Base-by-base conservation (phyloP, 139 green algal genomes). In the Auxenochlorella pyrenoidosa region DNA sequence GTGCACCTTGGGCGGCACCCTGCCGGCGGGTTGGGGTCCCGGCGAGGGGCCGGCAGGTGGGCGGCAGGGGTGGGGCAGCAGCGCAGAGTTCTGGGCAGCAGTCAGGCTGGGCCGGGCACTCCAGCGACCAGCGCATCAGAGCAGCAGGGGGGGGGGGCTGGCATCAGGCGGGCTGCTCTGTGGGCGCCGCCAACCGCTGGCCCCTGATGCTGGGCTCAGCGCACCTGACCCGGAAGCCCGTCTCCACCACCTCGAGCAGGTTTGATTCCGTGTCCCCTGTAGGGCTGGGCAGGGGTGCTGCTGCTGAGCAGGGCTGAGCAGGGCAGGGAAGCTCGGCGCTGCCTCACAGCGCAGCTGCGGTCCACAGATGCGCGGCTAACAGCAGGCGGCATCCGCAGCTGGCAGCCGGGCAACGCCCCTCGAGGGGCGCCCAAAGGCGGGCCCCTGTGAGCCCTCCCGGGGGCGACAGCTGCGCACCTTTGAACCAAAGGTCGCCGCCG, bases 401-500 rank as follows among this genome's bases (percentile, higher is more conserved):
- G 60, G 22, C 21, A 68, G 60, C 60, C 60, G 47, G 47, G n/a
- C n/a, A n/a, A n/a, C n/a, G n/a, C n/a, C n/a, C n/a, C n/a, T n/a
- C n/a, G n/a, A n/a, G n/a, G n/a, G n/a, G n/a, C n/a, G n/a, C n/a
- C n/a, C n/a, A n/a, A n/a, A n/a, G n/a, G n/a, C n/a, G n/a, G n/a
- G n/a, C n/a, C n/a, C n/a, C n/a, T n/a, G n/a, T n/a, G n/a, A n/a
- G n/a, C 47, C 47, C 47, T 10, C 47, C 47, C 47, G 6, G 47
- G 73, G 24, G 44, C 8, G 18, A 73, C 65, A 19, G 65, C 65
- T 73, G 19, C 79, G 32, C 83, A 73, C 72, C 85, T 36, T 85
- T 86, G 79, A 76, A 90, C 87, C 87, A 90, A 51, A 90, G 87
- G 79, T 90, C 87, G 54, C 87, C 87, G 24, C 81, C 80, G 58